phyloP scores from a whole-genome alignment of 2,329 filamentous ascomycete species.

The Paraconiothyrium sp. region DNA sequence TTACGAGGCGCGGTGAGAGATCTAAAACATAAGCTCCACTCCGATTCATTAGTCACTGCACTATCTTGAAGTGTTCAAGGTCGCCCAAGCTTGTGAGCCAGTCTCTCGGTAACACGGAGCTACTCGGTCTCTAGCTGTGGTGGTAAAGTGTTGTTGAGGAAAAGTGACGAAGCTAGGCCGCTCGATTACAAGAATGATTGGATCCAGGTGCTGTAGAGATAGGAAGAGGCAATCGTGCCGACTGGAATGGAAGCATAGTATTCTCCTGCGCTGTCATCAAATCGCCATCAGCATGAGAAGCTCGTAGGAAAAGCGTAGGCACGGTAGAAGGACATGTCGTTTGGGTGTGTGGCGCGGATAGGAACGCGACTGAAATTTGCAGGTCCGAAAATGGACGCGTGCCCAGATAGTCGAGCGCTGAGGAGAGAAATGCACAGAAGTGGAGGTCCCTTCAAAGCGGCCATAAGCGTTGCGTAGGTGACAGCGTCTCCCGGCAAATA shows the following conservation, averaged over 20 bases:
- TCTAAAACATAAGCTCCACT: slow-evolving; percentile 11
- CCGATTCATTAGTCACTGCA: neutral
- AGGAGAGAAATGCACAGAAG: neutral
- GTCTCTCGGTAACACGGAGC: neutral
- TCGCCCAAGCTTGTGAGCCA: neutral
- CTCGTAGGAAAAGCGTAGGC: neutral
- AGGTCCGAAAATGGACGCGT: neutral
- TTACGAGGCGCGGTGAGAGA: slow-evolving; percentile 4
- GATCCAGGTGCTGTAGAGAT: neutral
- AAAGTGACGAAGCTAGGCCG: neutral
- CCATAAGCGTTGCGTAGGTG: slow-evolving; percentile 5
- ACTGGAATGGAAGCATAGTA: neutral
- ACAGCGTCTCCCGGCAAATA: neutral
- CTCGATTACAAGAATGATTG: neutral
- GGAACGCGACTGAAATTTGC: neutral
- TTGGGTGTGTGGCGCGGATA: neutral
- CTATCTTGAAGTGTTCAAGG: neutral
- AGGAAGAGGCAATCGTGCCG: neutral
- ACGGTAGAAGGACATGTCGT: neutral
- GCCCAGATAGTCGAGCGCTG: neutral
- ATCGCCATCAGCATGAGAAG: neutral
- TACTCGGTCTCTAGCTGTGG: neutral
- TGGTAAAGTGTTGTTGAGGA: neutral
- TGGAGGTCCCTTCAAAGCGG: neutral
- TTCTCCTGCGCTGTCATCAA: neutral